Percentiles rank a stretch among this genome's conserved stretches.
Conservation (phyloP, 176 grass and related monocot species). For the Urochloa ruziziensis region DNA sequence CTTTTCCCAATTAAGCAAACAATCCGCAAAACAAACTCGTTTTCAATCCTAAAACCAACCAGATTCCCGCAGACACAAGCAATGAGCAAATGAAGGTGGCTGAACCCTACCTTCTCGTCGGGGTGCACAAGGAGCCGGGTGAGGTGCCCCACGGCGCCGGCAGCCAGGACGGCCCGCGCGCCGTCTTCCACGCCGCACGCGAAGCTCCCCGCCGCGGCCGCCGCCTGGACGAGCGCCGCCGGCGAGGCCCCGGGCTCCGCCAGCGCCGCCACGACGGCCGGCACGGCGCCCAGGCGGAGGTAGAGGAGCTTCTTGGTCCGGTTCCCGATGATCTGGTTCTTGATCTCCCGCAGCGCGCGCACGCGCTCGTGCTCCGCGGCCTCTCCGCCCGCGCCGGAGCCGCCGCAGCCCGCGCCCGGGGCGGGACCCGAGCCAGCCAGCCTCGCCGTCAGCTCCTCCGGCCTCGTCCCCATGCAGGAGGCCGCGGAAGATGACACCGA, state of each 20-base stretch:
- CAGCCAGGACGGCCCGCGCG: conserved; percentile 68
- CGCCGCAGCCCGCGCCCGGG: neutral
- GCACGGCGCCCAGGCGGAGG: conserved; percentile 79
- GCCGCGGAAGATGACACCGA: conserved; percentile 5
- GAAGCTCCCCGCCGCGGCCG: conserved; percentile 84
- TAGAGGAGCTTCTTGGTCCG: conserved; percentile 96
- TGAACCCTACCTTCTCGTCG: conserved; percentile 67
- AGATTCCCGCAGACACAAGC: conserved; percentile 13
- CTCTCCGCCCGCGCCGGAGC: conserved; percentile 24
- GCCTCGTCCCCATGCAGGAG: conserved; percentile 47
- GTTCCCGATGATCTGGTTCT: conserved; percentile 99
- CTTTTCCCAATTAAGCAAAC: conserved; percentile 23
- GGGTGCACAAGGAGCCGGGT: conserved; percentile 67
- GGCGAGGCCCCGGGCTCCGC: conserved; percentile 36
- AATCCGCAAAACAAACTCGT: neutral
- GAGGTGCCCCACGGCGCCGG: conserved; percentile 67
- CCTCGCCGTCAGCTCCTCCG: conserved; percentile 62
- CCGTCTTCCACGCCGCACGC: conserved; percentile 95
- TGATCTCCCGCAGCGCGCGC: conserved; percentile 78
- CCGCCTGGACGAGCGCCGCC: conserved; percentile 85
- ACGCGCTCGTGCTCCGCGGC: conserved; percentile 54
- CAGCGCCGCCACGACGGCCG: conserved; percentile 67
- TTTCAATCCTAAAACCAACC: conserved; percentile 10
- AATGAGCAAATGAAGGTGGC: conserved; percentile 17
- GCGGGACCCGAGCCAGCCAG: conserved; percentile 33